Evolutionary conservation across 805 yeast species (phyloP).

Genomic region (Blastobotrys parvus): DNA sequence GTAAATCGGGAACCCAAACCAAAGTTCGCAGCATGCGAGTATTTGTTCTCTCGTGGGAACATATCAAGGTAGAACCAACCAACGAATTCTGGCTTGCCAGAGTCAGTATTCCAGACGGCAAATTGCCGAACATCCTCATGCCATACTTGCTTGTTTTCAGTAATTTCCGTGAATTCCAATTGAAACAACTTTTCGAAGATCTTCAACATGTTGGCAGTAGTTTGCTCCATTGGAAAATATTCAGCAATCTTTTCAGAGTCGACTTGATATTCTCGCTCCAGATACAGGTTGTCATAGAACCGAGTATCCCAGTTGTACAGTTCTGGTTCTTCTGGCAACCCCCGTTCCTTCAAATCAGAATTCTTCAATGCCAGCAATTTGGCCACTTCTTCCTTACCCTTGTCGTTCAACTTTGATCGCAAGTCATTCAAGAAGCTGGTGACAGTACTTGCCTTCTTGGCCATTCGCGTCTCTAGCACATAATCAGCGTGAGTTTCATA

Average conservation of each 20-base stretch:
- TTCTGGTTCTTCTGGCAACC: constrained; percentile 30
- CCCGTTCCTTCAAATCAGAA: constrained; percentile 40
- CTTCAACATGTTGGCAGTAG: constrained; percentile 59
- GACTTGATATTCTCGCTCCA: constrained; percentile 62
- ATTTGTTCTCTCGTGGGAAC: constrained; percentile 81
- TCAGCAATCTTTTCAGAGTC: constrained; percentile 66
- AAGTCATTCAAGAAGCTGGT: constrained; percentile 55
- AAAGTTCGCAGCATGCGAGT: constrained; percentile 84
- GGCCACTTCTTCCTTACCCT: constrained; percentile 48
- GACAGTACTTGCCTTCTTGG: constrained; percentile 57
- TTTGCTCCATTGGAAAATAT: constrained; percentile 65
- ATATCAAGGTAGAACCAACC: constrained; percentile 77
- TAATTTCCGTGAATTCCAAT: constrained; percentile 52
- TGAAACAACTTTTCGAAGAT: constrained; percentile 65
- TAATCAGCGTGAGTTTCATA: constrained; percentile 62
- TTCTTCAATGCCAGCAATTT: constrained; percentile 44
- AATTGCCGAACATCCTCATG: constrained; percentile 70
- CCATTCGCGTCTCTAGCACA: constrained; percentile 72
- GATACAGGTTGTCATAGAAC: constrained; percentile 54
- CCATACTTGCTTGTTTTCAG: constrained; percentile 46
- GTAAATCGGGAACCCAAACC: constrained; percentile 53
- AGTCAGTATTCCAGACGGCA: constrained; percentile 53
- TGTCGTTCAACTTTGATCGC: constrained; percentile 46
- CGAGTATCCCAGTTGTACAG: constrained; percentile 68
- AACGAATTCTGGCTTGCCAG: constrained; percentile 47